Conservation (phyloP, 306 rosid genomes). For the Hippophae gyantsensis region DNA sequence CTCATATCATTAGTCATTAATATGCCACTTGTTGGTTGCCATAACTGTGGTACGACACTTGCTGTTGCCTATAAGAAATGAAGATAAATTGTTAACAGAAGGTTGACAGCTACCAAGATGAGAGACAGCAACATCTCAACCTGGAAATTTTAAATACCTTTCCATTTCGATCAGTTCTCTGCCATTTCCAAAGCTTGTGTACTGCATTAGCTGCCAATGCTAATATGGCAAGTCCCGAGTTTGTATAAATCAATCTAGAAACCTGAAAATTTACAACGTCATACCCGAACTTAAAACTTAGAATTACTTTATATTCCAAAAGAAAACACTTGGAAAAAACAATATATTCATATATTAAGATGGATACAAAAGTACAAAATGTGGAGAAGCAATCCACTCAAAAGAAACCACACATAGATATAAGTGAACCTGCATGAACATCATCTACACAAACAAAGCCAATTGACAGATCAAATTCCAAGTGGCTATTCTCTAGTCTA, state of each 20-base stretch:
- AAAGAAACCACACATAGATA: no score
- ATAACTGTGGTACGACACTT: constrained; percentile 60
- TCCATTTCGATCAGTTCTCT: constrained; percentile 63
- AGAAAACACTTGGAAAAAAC: no score
- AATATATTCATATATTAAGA: no score
- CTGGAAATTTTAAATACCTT: constrained; percentile 42
- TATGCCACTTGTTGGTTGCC: constrained; percentile 99
- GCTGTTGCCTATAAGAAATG: constrained; percentile 62
- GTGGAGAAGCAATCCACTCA: no score
- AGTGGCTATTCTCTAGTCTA: no score
- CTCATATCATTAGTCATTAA: constrained; percentile 91
- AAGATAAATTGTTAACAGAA: constrained; percentile 21
- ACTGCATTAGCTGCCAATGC: constrained; percentile 97
- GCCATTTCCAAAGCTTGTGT: constrained; percentile 99
- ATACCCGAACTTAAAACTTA: constrained; percentile 10
- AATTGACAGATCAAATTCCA: no score
- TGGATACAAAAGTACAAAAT: no score
- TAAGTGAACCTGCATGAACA: no score
- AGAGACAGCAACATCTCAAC: constrained; percentile 14
- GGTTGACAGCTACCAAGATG: constrained; percentile 19
- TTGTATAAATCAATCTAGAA: constrained; percentile 88
- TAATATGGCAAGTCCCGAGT: constrained; percentile 80
- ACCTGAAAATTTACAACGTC: constrained; percentile 50
- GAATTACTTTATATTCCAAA: no score
- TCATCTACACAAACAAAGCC: no score